Base-by-base conservation (phyloP, 106 monocot genomes). In the Dioscorea alata region DNA sequence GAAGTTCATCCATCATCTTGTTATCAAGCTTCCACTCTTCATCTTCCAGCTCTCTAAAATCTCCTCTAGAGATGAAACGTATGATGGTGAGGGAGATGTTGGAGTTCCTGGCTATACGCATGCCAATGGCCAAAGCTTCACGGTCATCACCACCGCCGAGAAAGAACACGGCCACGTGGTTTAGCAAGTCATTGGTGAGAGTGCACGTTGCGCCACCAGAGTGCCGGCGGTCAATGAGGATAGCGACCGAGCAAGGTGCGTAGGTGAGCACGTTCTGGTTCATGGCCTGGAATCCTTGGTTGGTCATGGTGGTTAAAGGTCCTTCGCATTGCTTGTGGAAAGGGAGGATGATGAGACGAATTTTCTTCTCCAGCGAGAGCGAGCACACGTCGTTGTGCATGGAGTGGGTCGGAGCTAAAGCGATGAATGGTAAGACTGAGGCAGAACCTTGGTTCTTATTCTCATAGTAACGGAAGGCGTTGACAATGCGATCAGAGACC, bases 341-440 rank as follows among this genome's bases (percentile, higher is more conserved):
- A 14, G 93, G 93, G 19, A 93, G 64, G 65, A 93, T n/a, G 48
- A 86, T 33, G 49, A 93, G 57, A 24, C 65, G n/a, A 13, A 48
- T 70, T 69, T 82, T 85, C 51, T 75, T 73, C 50, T 78, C 59
- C 12, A 88, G 78, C 16, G 88, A 80, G 21, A 92, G 82, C 23
- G 72, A 66, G 79, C 92, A 92, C n/a, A 88, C 76, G 68, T 88
- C 92, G 58, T 86, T 71, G 78, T 81, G 77, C 88, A 92, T 92
- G 71, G 75, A 81, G 61, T 52, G 12, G 54, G 64, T 33, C 0
- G 84, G 88, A 20, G 78, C 61, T 16, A 68, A 24, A 57, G 78
- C 63, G n/a, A 76, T 54, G 71, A 65, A 88, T 1, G 88, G 88
- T 50, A 59, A 31, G 50, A 88, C 63, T 16, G 60, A 50, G 56